phyloP scores from a whole-genome alignment of 208 protist species.

The Acanthamoeba polyphaga region DNA sequence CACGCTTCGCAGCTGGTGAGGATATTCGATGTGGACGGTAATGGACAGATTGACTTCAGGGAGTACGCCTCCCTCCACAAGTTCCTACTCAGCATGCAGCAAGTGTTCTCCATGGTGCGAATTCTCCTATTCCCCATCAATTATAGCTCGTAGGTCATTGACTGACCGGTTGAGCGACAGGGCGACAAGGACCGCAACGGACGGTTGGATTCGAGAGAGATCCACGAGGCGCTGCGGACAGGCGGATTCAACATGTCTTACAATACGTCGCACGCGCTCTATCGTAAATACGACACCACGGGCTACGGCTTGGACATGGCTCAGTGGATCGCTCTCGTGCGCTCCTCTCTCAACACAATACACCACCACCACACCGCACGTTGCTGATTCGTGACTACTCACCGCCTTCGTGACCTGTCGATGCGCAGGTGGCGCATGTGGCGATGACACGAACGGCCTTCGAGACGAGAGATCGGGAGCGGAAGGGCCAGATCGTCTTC shows the following conservation, averaged over 20 bases:
- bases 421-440: slow-evolving; percentile 48
- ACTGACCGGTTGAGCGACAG: background rate
- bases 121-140: background rate
- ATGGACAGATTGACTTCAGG: slow-evolving; percentile 65
- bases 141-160: background rate
- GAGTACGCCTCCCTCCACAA: slow-evolving; percentile 72
- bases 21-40: slow-evolving; percentile 68
- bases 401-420: background rate
- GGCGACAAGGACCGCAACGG: slow-evolving; percentile 73
- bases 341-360: background rate
- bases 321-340: slow-evolving; percentile 57
- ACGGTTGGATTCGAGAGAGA: slow-evolving; percentile 60
- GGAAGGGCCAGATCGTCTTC: slow-evolving; percentile 36
- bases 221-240: slow-evolving; percentile 53
- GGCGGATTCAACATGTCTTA: slow-evolving; percentile 70
- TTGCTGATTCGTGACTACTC: background rate
- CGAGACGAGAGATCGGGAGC: slow-evolving; percentile 31
- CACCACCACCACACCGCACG: background rate
- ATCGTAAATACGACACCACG: slow-evolving; percentile 68
- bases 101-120: slow-evolving; percentile 56
- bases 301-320: slow-evolving; percentile 71
- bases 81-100: slow-evolving; percentile 76
- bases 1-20: slow-evolving; percentile 20
- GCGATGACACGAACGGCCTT: slow-evolving; percentile 68
- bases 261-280: slow-evolving; percentile 29